Evolutionary conservation across 2,329 filamentous ascomycete species (phyloP).

Genomic region (Fusarium caatingaense): DNA sequence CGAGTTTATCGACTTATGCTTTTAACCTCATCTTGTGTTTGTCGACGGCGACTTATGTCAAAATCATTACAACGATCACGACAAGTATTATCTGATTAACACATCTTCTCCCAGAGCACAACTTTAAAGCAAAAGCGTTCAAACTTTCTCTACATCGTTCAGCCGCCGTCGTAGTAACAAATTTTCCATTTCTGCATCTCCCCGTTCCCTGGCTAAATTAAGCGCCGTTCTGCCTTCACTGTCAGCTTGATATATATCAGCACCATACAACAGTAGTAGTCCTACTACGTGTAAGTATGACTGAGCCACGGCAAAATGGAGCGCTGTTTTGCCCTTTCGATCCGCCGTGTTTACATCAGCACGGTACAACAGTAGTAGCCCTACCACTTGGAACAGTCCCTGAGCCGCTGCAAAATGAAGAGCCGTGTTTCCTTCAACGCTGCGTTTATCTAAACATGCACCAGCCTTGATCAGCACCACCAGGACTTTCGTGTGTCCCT

Average conservation of each 20-base stretch:
- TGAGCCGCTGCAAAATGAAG: not conserved
- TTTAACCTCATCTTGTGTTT: too few species aligned
- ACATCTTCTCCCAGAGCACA: too few species aligned
- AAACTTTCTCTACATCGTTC: too few species aligned
- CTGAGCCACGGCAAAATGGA: not conserved
- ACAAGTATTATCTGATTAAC: too few species aligned
- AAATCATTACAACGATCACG: too few species aligned
- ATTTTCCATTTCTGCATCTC: not conserved
- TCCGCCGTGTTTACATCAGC: not conserved
- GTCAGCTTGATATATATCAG: not conserved
- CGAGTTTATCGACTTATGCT: too few species aligned
- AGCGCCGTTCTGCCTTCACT: not conserved
- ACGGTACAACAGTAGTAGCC: not conserved
- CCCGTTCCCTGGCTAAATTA: not conserved
- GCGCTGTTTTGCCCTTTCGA: not conserved
- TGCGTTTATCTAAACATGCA: not conserved
- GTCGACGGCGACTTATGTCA: too few species aligned
- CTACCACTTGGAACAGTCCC: not conserved
- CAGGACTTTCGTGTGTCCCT: not conserved
- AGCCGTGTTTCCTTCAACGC: not conserved
- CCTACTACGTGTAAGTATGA: not conserved
- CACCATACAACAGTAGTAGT: not conserved
- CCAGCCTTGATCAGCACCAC: not conserved
- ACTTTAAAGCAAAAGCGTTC: too few species aligned
- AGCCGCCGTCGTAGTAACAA: not conserved